phyloP scores from a whole-genome alignment of 441 rosid genomes.

The Biscutella laevigata region DNA sequence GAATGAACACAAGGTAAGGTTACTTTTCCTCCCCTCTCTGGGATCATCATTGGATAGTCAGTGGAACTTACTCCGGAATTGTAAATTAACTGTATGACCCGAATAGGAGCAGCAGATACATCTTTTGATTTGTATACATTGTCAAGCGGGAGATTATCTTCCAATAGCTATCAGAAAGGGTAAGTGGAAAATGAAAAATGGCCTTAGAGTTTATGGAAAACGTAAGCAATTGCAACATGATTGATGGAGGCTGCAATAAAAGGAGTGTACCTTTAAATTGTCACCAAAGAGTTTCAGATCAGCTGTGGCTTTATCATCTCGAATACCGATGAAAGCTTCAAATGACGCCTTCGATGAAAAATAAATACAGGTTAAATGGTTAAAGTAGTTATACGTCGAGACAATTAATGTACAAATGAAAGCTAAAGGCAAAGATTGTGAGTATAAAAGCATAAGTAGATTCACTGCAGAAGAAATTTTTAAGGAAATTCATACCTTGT shows the following conservation, averaged over 20 bases:
- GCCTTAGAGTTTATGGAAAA: conserved; percentile 11
- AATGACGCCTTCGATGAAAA: conserved; percentile 55
- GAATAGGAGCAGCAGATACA: conserved; percentile 86
- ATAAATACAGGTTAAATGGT: background rate
- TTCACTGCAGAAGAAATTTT: background rate
- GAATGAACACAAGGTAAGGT: background rate
- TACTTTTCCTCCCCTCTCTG: background rate
- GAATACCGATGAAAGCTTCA: conserved; percentile 79
- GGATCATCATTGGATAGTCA: conserved; percentile 1
- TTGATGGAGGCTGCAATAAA: background rate
- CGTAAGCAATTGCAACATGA: background rate
- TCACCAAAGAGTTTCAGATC: conserved; percentile 84
- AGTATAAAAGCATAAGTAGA: background rate
- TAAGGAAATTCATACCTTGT: conserved; percentile 49
- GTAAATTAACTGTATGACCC: conserved; percentile 75
- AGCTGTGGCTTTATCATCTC: conserved; percentile 78
- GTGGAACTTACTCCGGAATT: conserved; percentile 72
- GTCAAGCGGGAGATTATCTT: conserved; percentile 85
- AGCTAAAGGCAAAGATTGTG: background rate
- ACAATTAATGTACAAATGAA: background rate
- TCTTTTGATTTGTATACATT: conserved; percentile 57
- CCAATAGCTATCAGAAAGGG: conserved; percentile 57
- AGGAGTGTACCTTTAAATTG: conserved; percentile 55
- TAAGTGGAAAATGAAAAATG: conserved; percentile 9
- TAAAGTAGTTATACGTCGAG: background rate